Percentiles rank a stretch among this genome's conserved stretches.
phyloP scores from a whole-genome alignment of 176 grass and related monocot species.

The Zea luxurians region DNA sequence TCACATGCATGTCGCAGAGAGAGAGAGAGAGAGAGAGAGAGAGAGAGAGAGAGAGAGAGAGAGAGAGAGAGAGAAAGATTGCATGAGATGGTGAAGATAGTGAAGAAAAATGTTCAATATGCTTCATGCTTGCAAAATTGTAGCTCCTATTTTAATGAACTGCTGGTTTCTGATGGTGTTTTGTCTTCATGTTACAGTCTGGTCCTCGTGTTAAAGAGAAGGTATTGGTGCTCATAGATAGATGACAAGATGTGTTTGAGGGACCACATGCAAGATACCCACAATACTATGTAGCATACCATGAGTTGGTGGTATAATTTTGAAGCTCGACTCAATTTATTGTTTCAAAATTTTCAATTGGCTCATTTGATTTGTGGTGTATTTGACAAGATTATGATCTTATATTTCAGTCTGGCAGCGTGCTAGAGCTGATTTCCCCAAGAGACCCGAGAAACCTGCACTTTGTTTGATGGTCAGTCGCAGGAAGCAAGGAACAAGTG shows the following conservation, averaged over 20 bases:
- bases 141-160: no score
- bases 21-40: slow-evolving; percentile 84
- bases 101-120: no score
- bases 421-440: slow-evolving; percentile 86
- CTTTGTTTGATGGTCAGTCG: slow-evolving; percentile 74
- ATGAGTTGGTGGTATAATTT: slow-evolving; percentile 34
- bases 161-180: no score
- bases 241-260: slow-evolving; percentile 94
- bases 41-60: slow-evolving; percentile 59
- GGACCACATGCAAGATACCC: slow-evolving; percentile 91
- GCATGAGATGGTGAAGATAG: no score
- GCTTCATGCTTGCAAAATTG: no score
- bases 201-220: slow-evolving; percentile 71
- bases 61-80: slow-evolving; percentile 41
- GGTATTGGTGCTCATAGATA: slow-evolving; percentile 82
- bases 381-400: no score
- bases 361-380: no score
- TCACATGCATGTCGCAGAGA: slow-evolving; percentile 98
- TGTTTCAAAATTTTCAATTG: no score
- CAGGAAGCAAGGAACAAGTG: slow-evolving; percentile 50
- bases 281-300: slow-evolving; percentile 93
- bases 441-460: slow-evolving; percentile 65
- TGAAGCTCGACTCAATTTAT: no score
- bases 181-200: no score
- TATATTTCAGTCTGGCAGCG: slow-evolving; percentile 53